Conservation (phyloP, 208 protist genomes). For the Phytomonas francai region DNA sequence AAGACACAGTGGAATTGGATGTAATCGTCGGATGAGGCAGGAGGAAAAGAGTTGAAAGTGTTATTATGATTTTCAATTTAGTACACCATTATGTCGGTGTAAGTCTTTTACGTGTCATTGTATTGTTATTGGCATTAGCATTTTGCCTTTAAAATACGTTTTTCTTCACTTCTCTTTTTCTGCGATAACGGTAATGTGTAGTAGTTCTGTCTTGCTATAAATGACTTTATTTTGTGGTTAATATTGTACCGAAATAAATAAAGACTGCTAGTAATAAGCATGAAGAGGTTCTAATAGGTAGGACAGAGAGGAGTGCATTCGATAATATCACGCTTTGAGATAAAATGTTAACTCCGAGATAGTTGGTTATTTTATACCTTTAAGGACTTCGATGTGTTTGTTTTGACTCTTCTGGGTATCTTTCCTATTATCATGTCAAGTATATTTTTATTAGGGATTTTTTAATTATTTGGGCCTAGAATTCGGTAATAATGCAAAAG, state of each 20-base stretch:
- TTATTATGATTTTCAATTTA: background rate
- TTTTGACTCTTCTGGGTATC: background rate
- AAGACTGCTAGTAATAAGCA: background rate
- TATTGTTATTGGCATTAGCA: background rate
- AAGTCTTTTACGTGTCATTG: background rate
- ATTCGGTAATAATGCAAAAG: background rate
- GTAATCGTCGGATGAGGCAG: background rate
- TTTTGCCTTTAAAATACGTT: background rate
- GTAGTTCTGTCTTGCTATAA: background rate
- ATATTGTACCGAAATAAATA: background rate
- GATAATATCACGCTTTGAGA: background rate
- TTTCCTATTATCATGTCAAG: background rate
- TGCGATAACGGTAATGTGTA: background rate
- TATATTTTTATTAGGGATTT: background rate
- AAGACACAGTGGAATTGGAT: background rate
- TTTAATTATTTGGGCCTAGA: background rate
- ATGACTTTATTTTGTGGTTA: background rate
- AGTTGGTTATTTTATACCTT: background rate
- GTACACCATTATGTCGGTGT: background rate
- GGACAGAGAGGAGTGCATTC: background rate
- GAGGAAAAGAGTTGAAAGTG: background rate
- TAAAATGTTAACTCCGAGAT: background rate
- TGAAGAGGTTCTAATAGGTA: background rate
- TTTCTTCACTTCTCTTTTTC: conserved; percentile 1
- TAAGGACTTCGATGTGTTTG: background rate